Evolutionary conservation across 2,329 filamentous ascomycete genomes (phyloP), one percentile per base, ranked within the genome.

Genomic region (Colletotrichum sp.): DNA sequence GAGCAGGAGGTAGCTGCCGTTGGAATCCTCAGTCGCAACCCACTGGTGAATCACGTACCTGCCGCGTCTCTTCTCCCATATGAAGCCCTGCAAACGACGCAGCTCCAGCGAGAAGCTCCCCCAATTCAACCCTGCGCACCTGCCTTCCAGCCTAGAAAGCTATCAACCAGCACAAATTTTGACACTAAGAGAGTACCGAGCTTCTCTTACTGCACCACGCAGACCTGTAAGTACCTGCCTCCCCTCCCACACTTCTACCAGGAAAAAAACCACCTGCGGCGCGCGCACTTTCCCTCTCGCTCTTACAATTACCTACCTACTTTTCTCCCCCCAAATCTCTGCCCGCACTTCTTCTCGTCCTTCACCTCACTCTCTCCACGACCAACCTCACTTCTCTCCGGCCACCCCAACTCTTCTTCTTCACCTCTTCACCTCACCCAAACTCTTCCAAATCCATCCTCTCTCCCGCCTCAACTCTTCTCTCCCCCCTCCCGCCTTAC

Each of bases 251-350:
- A 69, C 56, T 48, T 70, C 69, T 2, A n/a, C 43, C 58, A 75
- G 72, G 64, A 75, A 72, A 69, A 64, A 10, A 75, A 65, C 66
- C 64, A 34, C 48, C 48, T 56, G 43, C 43, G 43, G n/a, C 43
- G 43, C 43, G 43, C 70, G 70, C 74, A 73, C 69, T 77, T 77
- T 77, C 73, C 76, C 71, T 80, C 71, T 79, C 78, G 76, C 73
- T 77, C 78, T 76, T 73, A 76, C 76, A 71, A 69, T 80, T 77
- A 78, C 77, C 79, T 65, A 74, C 73, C 66, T 70, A 72, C 71
- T 78, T 77, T 74, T 73, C 67, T 70, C 61, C 71, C 58, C 75
- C 80, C 82, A 80, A 79, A 79, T 81, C 78, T 80, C 81, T 80
- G 80, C 78, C 73, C 65, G 70, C 69, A 71, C 74, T 77, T 78